These are phyloP conservation scores for Sclerotinia trifoliorum DNA, from an alignment of 2,329 filamentous ascomycete species.

Conservation along the genomic window DNA sequence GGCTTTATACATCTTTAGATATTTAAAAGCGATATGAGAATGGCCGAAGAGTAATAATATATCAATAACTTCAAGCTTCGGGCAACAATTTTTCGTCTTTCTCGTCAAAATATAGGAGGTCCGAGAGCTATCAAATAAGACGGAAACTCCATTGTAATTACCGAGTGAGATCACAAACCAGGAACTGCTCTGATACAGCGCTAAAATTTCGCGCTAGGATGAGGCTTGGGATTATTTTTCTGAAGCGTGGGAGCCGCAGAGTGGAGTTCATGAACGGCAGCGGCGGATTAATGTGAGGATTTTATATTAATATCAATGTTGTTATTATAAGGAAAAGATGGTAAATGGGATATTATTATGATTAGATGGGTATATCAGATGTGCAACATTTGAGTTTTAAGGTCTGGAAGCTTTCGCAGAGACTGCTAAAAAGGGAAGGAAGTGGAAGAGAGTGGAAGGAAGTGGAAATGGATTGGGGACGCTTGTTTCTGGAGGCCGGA, in stretches of 20 bases:
- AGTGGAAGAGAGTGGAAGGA: not conserved
- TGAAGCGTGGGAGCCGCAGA: not conserved
- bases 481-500: not conserved
- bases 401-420: not conserved
- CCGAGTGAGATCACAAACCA: not conserved
- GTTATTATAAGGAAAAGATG: not conserved
- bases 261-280: too few species aligned
- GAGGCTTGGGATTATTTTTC: not conserved
- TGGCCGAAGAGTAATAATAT: too few species aligned
- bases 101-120: not conserved
- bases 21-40: not conserved
- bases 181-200: not conserved
- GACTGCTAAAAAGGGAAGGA: not conserved
- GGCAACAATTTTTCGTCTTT: too few species aligned
- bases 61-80: too few species aligned
- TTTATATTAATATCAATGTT: not conserved
- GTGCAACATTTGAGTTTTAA: constrained; percentile 1
- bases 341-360: not conserved
- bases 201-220: not conserved
- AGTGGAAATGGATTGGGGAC: not conserved
- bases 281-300: not conserved
- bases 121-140: not conserved
- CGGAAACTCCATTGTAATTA: not conserved
- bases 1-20: not conserved
- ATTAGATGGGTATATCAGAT: constrained; percentile 19